A percentile compares a stretch with the other conserved stretches of the same genome.
These are phyloP conservation scores for Hypoxylon fragiforme DNA, from an alignment of 495 filamentous ascomycete species.

Conservation along the genomic window DNA sequence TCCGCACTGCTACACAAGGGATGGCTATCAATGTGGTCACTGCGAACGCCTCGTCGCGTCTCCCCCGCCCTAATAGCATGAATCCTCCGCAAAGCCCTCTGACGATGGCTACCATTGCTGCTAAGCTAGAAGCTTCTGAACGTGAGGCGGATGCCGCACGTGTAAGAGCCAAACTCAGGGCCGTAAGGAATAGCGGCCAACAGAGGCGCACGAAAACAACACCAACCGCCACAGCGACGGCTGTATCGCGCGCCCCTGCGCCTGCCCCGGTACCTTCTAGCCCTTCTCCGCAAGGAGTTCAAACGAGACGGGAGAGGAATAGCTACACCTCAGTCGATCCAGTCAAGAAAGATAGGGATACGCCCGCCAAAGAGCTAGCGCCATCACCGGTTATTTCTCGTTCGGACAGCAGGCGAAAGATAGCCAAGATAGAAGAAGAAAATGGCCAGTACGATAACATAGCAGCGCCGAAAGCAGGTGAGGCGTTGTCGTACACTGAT, in stretches of 20 bases:
- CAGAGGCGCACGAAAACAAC: conserved; percentile 2
- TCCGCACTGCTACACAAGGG: conserved; percentile 4
- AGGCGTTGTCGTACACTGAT: too few species aligned
- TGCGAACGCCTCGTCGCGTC: conserved; percentile 41
- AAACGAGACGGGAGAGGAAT: conserved; percentile 1
- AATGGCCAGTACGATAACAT: conserved; percentile 9
- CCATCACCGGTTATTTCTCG: neutral
- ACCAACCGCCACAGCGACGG: conserved; percentile 16
- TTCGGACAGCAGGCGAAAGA: neutral
- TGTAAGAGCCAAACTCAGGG: conserved; percentile 58
- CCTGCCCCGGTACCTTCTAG: conserved; percentile 9
- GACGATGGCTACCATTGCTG: conserved; percentile 56
- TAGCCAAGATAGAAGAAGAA: conserved; percentile 5
- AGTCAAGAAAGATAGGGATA: conserved; percentile 25
- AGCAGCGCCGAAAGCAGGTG: too few species aligned
- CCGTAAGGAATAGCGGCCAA: conserved; percentile 40
- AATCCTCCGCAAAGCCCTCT: conserved; percentile 51
- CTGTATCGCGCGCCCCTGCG: conserved; percentile 2
- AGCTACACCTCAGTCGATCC: conserved; percentile 20
- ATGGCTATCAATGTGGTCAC: conserved; percentile 11
- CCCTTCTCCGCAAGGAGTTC: conserved; percentile 1
- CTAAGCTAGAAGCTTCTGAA: conserved; percentile 59
- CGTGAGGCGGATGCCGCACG: conserved; percentile 59
- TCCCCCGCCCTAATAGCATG: conserved; percentile 42
- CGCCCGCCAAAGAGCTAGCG: neutral